Conservation (phyloP, 1,139 yeast genomes). For the Sugiyamaella grinbergsii region DNA sequence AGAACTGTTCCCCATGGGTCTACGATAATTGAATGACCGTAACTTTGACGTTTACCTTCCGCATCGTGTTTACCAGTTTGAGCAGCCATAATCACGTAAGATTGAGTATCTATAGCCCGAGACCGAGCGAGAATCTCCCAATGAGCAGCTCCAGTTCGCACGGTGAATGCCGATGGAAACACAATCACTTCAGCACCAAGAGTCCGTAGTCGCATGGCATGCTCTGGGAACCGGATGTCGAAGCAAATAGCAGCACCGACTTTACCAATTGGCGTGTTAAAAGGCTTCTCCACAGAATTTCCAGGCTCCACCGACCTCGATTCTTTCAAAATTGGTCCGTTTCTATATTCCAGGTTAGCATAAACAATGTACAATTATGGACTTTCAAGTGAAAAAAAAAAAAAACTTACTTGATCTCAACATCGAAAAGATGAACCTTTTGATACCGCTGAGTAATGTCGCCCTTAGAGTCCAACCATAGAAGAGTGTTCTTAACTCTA, state of each 20-base stretch:
- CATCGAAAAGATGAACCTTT: conserved; percentile 88
- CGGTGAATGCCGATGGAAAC: conserved; percentile 91
- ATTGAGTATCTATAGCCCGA: conserved; percentile 85
- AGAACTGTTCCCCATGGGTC: conserved; percentile 91
- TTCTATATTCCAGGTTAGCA: conserved; percentile 28
- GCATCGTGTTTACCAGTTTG: conserved; percentile 75
- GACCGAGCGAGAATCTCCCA: conserved; percentile 81
- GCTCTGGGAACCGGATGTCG: conserved; percentile 87
- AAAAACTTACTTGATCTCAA: conserved; percentile 76
- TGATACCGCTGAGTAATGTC: conserved; percentile 68
- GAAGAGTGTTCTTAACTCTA: conserved; percentile 67
- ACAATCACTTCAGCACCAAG: conserved; percentile 77
- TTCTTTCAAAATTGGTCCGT: conserved; percentile 62
- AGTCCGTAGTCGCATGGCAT: conserved; percentile 62
- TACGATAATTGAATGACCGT: conserved; percentile 82
- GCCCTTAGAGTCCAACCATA: conserved; percentile 72
- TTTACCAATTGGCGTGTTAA: conserved; percentile 61
- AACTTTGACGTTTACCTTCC: conserved; percentile 55
- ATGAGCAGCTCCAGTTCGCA: conserved; percentile 87
- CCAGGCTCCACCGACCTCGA: conserved; percentile 86
- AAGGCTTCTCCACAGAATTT: conserved; percentile 53
- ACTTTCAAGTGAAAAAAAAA: not conserved
- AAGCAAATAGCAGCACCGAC: conserved; percentile 81
- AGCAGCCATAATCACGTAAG: conserved; percentile 88
- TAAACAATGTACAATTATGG: no score